Evolutionary conservation across 2,329 filamentous ascomycete genomes (phyloP).

Genomic region (Microdochium trichocladiopsis): DNA sequence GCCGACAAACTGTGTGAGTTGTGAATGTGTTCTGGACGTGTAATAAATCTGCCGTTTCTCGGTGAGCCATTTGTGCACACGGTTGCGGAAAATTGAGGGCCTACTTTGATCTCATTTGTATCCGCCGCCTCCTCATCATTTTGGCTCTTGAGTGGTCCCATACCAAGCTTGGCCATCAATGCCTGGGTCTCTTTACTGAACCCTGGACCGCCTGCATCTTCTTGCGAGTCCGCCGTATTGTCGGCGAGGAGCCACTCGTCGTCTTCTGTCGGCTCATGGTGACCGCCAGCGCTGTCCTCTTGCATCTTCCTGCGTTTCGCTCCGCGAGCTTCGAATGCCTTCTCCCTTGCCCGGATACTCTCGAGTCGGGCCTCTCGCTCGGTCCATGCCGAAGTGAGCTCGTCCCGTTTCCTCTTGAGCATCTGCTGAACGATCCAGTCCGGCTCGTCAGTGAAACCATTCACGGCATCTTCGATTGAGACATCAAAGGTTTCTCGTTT

Average conservation of each 20-base stretch:
- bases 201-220: constrained; percentile 30
- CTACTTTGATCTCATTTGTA: constrained; percentile 62
- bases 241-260: constrained; percentile 71
- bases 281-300: constrained; percentile 20
- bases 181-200: constrained; percentile 70
- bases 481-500: constrained; percentile 56
- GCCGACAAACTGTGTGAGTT: constrained; percentile 79
- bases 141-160: constrained; percentile 26
- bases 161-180: constrained; percentile 60
- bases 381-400: constrained; percentile 58
- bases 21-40: constrained; percentile 88
- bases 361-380: constrained; percentile 69
- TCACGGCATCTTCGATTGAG: constrained; percentile 35
- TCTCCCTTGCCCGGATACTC: constrained; percentile 56
- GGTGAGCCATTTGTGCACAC: constrained; percentile 18
- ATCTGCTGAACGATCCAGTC: constrained; percentile 80
- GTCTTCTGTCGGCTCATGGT: constrained; percentile 45
- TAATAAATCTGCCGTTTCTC: constrained; percentile 62
- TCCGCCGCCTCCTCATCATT: constrained; percentile 36
- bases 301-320: constrained; percentile 35
- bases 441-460: constrained; percentile 59
- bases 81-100: constrained; percentile 7
- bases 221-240: constrained; percentile 38
- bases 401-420: constrained; percentile 58
- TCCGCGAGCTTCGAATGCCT: constrained; percentile 44